A percentile compares a stretch with the other conserved stretches of the same genome.
Conservation (phyloP, 352 stramenopile species). For the Globisporangium viniferum region DNA sequence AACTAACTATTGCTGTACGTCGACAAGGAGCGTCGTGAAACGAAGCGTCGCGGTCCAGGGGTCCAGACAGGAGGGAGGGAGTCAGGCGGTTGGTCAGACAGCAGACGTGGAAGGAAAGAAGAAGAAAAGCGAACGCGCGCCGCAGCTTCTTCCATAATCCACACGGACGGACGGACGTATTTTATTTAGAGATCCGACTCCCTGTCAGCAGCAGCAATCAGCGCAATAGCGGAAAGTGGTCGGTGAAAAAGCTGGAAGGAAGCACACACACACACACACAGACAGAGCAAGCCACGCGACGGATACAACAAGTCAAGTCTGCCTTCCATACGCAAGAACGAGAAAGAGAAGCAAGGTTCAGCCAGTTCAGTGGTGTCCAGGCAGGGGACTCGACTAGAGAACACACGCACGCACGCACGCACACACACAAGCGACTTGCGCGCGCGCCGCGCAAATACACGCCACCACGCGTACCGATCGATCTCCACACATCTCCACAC, state of each 20-base stretch:
- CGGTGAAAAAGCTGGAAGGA: neutral
- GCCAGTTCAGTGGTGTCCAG: neutral
- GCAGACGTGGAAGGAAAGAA: neutral
- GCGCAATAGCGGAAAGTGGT: neutral
- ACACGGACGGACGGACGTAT: neutral
- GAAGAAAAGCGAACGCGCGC: neutral
- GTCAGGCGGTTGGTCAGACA: neutral
- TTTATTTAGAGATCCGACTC: slow-evolving; percentile 6
- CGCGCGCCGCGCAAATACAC: neutral
- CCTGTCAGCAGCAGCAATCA: neutral
- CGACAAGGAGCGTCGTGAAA: neutral
- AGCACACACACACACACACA: neutral
- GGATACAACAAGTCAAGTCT: neutral
- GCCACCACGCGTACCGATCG: neutral
- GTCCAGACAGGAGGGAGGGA: neutral
- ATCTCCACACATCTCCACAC: neutral
- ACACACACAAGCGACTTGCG: slow-evolving; percentile 6
- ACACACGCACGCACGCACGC: neutral
- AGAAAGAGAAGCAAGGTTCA: neutral
- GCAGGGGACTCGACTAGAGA: neutral
- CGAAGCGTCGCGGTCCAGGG: neutral
- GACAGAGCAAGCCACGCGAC: neutral
- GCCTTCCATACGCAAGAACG: neutral
- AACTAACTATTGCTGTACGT: neutral
- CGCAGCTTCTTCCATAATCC: slow-evolving; percentile 7